phyloP scores from a whole-genome alignment of 768 basidiomycete species.

The Psilocybe sp. region DNA sequence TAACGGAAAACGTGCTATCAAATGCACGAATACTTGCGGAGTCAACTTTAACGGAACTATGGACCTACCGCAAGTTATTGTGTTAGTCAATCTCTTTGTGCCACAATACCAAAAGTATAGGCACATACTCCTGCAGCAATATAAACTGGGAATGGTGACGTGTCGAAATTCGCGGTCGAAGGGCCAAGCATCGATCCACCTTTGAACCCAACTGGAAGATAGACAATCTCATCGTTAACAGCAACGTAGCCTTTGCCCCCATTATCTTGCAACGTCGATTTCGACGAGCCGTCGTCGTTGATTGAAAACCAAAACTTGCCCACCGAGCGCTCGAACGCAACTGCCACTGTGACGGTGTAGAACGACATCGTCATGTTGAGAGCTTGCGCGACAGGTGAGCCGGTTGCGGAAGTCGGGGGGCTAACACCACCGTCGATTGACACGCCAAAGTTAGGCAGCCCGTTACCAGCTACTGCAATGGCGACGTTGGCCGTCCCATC shows the following conservation, averaged over 20 bases:
- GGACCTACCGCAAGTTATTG: too few species aligned
- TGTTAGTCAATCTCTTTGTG: too few species aligned
- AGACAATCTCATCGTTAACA: slow-evolving; percentile 1
- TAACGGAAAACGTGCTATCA: not conserved
- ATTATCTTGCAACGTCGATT: not conserved
- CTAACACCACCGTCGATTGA: not conserved
- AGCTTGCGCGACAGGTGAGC: not conserved
- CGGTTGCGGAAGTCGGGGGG: not conserved
- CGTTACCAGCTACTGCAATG: too few species aligned
- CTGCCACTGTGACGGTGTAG: not conserved
- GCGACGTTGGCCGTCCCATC: slow-evolving; percentile 2
- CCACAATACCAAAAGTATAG: too few species aligned
- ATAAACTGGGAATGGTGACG: too few species aligned
- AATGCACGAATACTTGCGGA: not conserved
- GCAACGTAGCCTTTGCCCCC: slow-evolving; percentile 1
- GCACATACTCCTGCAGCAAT: too few species aligned
- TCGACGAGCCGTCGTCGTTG: not conserved
- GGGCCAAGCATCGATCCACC: not conserved
- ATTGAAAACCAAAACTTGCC: slow-evolving; percentile 4
- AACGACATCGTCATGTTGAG: not conserved
- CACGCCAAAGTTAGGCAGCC: too few species aligned
- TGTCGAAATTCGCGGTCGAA: not conserved
- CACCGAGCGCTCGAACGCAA: not conserved
- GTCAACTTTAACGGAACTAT: too few species aligned
- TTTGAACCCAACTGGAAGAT: not conserved